These are phyloP conservation scores for Sphaerostilbella broomeana DNA, from an alignment of 2,329 filamentous ascomycete genomes.

Conservation along the genomic window DNA sequence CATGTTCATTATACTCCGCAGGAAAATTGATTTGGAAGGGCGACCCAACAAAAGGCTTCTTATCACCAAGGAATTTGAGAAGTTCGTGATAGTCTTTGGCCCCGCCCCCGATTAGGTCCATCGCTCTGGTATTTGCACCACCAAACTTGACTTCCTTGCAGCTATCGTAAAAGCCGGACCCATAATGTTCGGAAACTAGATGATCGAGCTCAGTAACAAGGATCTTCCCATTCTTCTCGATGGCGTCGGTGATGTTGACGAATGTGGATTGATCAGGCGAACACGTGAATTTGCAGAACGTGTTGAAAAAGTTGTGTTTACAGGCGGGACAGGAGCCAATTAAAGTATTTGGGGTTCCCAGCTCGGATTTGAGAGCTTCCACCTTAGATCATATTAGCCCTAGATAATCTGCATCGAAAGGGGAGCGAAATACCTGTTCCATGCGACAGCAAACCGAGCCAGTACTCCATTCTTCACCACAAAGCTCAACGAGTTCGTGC, in stretches of 20 bases:
- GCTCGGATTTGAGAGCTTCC: constrained; percentile 70
- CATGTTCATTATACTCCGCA: constrained; percentile 51
- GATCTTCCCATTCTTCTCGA: constrained; percentile 49
- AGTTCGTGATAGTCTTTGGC: constrained; percentile 85
- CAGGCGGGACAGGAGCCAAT: constrained; percentile 93
- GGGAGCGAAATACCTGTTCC: constrained; percentile 55
- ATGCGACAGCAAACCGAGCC: constrained; percentile 78
- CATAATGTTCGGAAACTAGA: constrained; percentile 76
- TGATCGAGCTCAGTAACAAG: constrained; percentile 89
- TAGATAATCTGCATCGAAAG: background rate
- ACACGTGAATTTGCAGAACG: constrained; percentile 97
- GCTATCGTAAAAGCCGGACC: constrained; percentile 85
- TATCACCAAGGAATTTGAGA: constrained; percentile 86
- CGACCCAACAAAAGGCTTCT: constrained; percentile 76
- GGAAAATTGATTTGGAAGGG: constrained; percentile 98
- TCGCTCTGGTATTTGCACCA: constrained; percentile 84
- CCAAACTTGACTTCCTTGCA: constrained; percentile 99
- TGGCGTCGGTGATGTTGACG: constrained; percentile 78
- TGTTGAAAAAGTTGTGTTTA: constrained; percentile 96
- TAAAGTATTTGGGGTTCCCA: constrained; percentile 80
- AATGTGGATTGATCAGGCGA: constrained; percentile 95
- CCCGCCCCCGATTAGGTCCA: constrained; percentile 92
- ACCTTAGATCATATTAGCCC: constrained; percentile 44
- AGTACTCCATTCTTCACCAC: constrained; percentile 78
- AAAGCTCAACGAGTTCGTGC: constrained; percentile 74